Conservation (phyloP, 805 yeast genomes). For the Debaryomyces hansenii region DNA sequence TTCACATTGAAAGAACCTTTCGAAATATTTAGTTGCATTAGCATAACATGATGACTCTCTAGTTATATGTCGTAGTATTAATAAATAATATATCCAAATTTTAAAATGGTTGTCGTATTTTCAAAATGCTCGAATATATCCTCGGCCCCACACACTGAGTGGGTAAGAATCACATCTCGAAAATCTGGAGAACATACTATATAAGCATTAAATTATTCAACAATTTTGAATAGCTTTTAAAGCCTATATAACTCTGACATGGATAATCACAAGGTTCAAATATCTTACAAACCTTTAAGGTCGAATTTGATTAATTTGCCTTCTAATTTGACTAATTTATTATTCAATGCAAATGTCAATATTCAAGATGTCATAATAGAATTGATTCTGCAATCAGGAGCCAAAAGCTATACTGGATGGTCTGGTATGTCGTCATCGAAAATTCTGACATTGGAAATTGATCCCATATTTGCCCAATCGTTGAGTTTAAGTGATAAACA, state of each 20-base stretch:
- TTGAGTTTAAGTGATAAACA: conserved; percentile 47
- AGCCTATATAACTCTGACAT: conserved; percentile 12
- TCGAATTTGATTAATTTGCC: conserved; percentile 60
- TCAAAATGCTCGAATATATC: background rate
- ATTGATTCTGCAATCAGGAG: conserved; percentile 24
- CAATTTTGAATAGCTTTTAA: background rate
- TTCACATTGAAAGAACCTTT: no score
- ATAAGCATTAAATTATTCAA: background rate
- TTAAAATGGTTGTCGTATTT: no score
- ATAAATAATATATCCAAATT: no score
- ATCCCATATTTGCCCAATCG: conserved; percentile 61
- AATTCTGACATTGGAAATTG: conserved; percentile 53
- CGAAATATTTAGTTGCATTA: no score
- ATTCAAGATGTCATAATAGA: conserved; percentile 62
- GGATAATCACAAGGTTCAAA: conserved; percentile 35
- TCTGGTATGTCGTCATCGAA: conserved; percentile 50
- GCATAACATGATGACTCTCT: no score
- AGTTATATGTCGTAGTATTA: no score
- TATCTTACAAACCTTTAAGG: conserved; percentile 33
- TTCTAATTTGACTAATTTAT: conserved; percentile 39
- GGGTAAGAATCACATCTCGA: background rate
- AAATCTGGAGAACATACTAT: background rate
- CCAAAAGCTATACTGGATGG: conserved; percentile 59
- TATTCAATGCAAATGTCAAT: conserved; percentile 52
- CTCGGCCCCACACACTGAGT: conserved; percentile 4